Evolutionary conservation across 495 filamentous ascomycete genomes (phyloP), one percentile per base, ranked within the genome.

Genomic region (Penicillium argentinense): DNA sequence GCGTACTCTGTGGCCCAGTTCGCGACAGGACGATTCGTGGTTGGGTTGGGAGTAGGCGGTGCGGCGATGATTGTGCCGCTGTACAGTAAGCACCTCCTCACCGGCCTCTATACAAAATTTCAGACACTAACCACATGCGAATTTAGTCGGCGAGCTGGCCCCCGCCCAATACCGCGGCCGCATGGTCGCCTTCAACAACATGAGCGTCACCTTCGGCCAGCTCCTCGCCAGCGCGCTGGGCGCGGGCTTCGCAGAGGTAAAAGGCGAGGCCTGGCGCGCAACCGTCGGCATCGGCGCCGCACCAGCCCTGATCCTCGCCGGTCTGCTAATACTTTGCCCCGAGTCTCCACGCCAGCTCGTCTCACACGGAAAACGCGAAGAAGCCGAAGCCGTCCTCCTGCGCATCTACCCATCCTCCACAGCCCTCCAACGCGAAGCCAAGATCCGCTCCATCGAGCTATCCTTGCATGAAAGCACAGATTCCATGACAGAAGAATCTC

Each of bases 101-200:
- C 9, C 14, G 17, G 6, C 3, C 8, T 9, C 12, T 32, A 14
- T n/a, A 33, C 29, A 6, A 2, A 16, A 5, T 9, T 6, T 16
- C 7, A 18, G 18, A 19, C 4, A 23, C 37, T 47, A 8, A 41
- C 19, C 1, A 9, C n/a, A 29, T 28, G 29, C n/a, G 22, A 28
- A 6, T 26, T 5, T 14, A 56, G 53, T 76, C 42, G 71, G 68
- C 25, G 73, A 78, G 40, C 51, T 78, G n/a, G 66, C 73, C 3
- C 73, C 74, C 4, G 69, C 77, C 9, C 68, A 70, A 44, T 73
- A 73, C 45, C 74, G 77, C 19, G 77, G 77, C 14, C 67, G 73
- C 27, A 74, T 79, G 71, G 74, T 81, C 28, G 76, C 67, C 1
- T 63, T 82, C 14, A 72, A 82, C 55, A 79, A 80, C 38, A 75